Evolutionary conservation across 2,329 filamentous ascomycete species (phyloP).

Genomic region (Dactylellina haptotyla): DNA sequence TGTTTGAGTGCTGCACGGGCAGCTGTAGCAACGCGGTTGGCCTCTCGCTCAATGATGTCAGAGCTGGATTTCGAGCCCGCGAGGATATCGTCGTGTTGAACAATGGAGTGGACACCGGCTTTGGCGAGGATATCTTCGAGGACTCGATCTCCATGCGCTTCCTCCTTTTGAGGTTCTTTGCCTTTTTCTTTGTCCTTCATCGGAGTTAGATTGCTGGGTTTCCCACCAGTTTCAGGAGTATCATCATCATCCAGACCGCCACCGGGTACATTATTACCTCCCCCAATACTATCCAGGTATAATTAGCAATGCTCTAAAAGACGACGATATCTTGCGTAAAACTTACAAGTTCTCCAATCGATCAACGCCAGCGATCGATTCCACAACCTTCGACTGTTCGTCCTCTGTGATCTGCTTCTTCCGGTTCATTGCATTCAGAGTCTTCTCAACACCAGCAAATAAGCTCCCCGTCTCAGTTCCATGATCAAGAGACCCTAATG

Average conservation of each 20-base stretch:
- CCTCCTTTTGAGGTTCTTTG: constrained; percentile 56
- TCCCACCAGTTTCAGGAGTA: constrained; percentile 59
- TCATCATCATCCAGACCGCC: constrained; percentile 54
- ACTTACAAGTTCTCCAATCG: constrained; percentile 72
- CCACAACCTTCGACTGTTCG: constrained; percentile 59
- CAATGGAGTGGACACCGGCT: constrained; percentile 85
- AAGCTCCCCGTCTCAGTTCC: constrained; percentile 84
- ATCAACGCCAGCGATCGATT: constrained; percentile 70
- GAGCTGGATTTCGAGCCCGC: constrained; percentile 80
- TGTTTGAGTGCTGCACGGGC: constrained; percentile 80
- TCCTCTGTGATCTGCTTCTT: constrained; percentile 57
- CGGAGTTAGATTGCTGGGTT: constrained; percentile 23
- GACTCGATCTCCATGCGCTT: constrained; percentile 71
- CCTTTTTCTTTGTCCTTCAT: constrained; percentile 56
- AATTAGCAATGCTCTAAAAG: constrained; percentile 13
- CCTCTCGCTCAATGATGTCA: constrained; percentile 81
- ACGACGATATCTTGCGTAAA: constrained; percentile 52
- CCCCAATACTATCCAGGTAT: constrained; percentile 20
- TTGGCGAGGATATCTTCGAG: constrained; percentile 89
- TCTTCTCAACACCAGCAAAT: constrained; percentile 87
- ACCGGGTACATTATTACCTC: constrained; percentile 22
- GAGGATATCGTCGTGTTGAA: constrained; percentile 92
- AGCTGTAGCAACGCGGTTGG: constrained; percentile 78
- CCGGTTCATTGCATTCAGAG: constrained; percentile 69
- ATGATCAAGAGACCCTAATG: constrained; percentile 73